phyloP scores from a whole-genome alignment of 2,329 filamentous ascomycete species.

The Claviceps sorghi region DNA sequence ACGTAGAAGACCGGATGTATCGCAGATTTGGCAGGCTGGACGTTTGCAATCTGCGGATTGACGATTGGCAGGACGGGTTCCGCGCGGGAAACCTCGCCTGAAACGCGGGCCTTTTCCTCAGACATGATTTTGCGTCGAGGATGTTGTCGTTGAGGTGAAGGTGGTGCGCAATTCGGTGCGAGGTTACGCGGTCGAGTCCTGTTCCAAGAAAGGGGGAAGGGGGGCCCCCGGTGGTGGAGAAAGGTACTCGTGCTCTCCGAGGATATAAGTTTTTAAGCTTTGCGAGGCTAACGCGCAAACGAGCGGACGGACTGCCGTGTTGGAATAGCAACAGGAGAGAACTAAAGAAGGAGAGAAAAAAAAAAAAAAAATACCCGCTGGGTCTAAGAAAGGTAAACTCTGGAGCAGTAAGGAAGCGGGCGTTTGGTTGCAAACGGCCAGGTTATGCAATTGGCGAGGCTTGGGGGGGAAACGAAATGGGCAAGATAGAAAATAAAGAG shows the following conservation, averaged over 20 bases:
- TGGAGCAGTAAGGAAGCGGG: conserved; percentile 4
- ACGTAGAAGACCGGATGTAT: conserved; percentile 83
- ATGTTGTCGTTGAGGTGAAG: background rate
- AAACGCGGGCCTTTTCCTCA: conserved; percentile 73
- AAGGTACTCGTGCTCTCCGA: conserved; percentile 5
- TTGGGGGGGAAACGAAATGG: background rate
- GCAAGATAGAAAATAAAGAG: background rate
- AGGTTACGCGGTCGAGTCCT: conserved; percentile 4
- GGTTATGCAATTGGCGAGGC: conserved; percentile 19
- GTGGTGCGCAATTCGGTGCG: conserved; percentile 3
- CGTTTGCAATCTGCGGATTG: conserved; percentile 62
- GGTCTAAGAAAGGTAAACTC: conserved; percentile 2
- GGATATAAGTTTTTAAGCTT: background rate
- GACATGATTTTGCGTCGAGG: conserved; percentile 18
- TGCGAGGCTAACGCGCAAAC: conserved; percentile 23
- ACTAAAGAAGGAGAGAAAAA: background rate
- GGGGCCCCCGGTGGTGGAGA: no score
- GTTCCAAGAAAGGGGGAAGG: conserved; percentile 9
- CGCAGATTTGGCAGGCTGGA: conserved; percentile 45
- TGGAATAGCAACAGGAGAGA: conserved; percentile 3
- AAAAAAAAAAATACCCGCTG: conserved; percentile 1
- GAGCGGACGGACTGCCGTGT: conserved; percentile 24
- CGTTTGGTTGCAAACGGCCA: background rate
- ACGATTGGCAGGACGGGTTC: conserved; percentile 63
- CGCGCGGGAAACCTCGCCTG: conserved; percentile 55